Percentiles rank a stretch among this genome's conserved stretches.
Evolutionary conservation across 495 filamentous ascomycete species (phyloP).

Genomic region (Lindgomyces ingoldianus): DNA sequence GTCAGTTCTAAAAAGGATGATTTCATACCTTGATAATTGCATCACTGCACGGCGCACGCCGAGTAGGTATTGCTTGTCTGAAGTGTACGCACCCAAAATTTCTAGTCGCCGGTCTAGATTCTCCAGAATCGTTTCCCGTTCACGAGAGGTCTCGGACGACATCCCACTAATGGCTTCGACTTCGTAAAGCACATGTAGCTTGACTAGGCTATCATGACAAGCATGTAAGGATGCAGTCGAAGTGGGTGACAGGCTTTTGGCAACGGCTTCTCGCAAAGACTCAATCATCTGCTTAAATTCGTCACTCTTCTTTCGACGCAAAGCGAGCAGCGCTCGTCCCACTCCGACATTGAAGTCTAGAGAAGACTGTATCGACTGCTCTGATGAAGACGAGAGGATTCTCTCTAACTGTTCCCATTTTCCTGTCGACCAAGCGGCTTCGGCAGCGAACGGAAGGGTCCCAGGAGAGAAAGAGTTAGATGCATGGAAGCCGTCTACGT

Average conservation of each 20-base stretch:
- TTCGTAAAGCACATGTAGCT: constrained; percentile 83
- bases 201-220: constrained; percentile 78
- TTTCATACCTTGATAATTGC: constrained; percentile 64
- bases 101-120: constrained; percentile 75
- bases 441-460: constrained; percentile 76
- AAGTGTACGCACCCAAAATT: constrained; percentile 78
- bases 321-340: constrained; percentile 67
- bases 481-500: constrained; percentile 73
- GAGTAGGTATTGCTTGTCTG: constrained; percentile 94
- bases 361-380: constrained; percentile 46
- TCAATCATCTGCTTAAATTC: constrained; percentile 62
- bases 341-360: constrained; percentile 82
- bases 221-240: constrained; percentile 75
- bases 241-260: constrained; percentile 69
- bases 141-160: constrained; percentile 45
- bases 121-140: constrained; percentile 52
- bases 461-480: constrained; percentile 54
- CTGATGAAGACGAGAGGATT: constrained; percentile 60
- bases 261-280: constrained; percentile 67
- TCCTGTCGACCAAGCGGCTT: constrained; percentile 86
- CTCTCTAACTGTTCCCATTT: constrained; percentile 74
- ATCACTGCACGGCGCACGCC: constrained; percentile 83
- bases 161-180: constrained; percentile 73
- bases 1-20: neutral
- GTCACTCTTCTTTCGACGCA: constrained; percentile 56